Evolutionary conservation across 129 eudicot species (phyloP).

Genomic region (Daucus carota): DH1_v3.0 NC_030383.2:30798501-30799000

Average conservation of each 20-base stretch:
- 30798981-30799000: constrained; percentile 42
- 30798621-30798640: constrained; percentile 28
- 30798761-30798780: constrained; percentile 21
- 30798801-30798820: background rate
- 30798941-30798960: constrained; percentile 34
- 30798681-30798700: constrained; percentile 80
- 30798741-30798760: constrained; percentile 80
- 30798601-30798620: constrained; percentile 27
- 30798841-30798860: no score
- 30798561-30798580: constrained; percentile 20
- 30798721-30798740: constrained; percentile 61
- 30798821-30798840: background rate
- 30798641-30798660: constrained; percentile 76
- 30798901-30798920: background rate
- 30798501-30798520: background rate
- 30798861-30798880: no score
- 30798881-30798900: no score
- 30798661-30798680: constrained; percentile 90
- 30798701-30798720: constrained; percentile 90
- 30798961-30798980: constrained; percentile 24
- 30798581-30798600: constrained; percentile 30
- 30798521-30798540: constrained; percentile 27
- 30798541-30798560: constrained; percentile 27
- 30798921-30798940: background rate
- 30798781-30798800: constrained; percentile 22